Percentiles rank a stretch among this genome's conserved stretches.
phyloP scores from a whole-genome alignment of 768 basidiomycete species.

The Scleroderma bovista region DNA sequence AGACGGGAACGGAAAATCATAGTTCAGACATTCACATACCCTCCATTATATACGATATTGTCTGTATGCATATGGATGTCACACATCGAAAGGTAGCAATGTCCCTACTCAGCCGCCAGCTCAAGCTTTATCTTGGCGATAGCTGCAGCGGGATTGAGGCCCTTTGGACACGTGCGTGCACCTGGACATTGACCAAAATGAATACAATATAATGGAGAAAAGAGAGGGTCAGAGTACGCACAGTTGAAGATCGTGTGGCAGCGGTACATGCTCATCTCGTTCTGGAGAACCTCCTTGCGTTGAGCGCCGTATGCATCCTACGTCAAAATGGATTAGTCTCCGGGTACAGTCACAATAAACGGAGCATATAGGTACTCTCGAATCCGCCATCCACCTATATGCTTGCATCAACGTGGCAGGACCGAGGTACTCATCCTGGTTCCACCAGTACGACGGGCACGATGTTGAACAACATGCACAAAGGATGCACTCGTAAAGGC shows the following conservation, averaged over 20 bases:
- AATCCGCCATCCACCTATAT: conserved; percentile 98
- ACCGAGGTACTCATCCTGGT: conserved; percentile 96
- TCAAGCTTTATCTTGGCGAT: conserved; percentile 94
- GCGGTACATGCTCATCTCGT: conserved; percentile 92
- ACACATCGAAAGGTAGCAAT: no score
- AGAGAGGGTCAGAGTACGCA: conserved; percentile 27
- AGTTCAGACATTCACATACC: no score
- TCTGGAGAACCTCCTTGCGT: conserved; percentile 90
- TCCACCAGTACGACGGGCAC: conserved; percentile 99
- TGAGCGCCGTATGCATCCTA: conserved; percentile 75
- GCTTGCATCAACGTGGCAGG: conserved; percentile 96
- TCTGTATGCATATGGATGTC: no score
- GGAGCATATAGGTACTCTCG: conserved; percentile 52
- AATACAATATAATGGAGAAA: neutral
- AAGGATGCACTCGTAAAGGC: conserved; percentile 96
- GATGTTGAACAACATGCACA: conserved; percentile 97
- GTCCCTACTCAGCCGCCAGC: conserved; percentile 62
- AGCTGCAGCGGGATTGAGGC: conserved; percentile 86
- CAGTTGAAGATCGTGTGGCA: conserved; percentile 99
- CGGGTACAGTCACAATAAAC: neutral
- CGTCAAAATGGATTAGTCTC: neutral
- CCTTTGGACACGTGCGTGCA: conserved; percentile 95
- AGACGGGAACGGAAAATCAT: no score
- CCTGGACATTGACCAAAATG: conserved; percentile 33
- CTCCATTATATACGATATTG: no score